Conservation (phyloP, 2,329 filamentous ascomycete genomes). For the Talaromyces islandicus region DNA sequence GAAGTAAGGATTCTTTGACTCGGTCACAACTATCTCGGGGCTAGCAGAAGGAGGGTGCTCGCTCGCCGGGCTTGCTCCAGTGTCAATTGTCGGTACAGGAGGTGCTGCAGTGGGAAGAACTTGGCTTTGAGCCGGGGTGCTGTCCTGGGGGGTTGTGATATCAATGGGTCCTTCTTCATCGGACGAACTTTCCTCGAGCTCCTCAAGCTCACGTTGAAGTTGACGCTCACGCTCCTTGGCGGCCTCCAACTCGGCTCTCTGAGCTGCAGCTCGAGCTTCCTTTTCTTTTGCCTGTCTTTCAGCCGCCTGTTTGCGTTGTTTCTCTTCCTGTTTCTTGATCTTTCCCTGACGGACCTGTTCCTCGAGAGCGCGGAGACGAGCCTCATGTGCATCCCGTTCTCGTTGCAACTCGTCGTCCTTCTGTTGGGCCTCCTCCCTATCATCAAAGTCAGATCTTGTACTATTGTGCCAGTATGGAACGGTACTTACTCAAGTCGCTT, state of each 20-base stretch:
- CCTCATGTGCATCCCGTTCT: slow-evolving; percentile 74
- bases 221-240: slow-evolving; percentile 86
- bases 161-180: slow-evolving; percentile 72
- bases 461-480: background rate
- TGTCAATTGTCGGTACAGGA: slow-evolving; percentile 21
- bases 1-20: slow-evolving; percentile 94
- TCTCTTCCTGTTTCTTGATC: slow-evolving; percentile 93
- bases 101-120: slow-evolving; percentile 34
- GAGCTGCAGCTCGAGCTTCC: slow-evolving; percentile 74
- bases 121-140: slow-evolving; percentile 54
- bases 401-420: slow-evolving; percentile 75
- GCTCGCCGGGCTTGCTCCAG: slow-evolving; percentile 43
- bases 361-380: slow-evolving; percentile 80
- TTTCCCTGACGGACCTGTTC: slow-evolving; percentile 92
- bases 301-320: slow-evolving; percentile 83
- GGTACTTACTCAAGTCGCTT: slow-evolving; percentile 73
- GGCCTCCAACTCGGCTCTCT: slow-evolving; percentile 86
- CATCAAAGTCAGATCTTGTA: slow-evolving; percentile 10
- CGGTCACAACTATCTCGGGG: slow-evolving; percentile 56
- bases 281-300: slow-evolving; percentile 82
- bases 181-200: slow-evolving; percentile 64
- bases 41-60: slow-evolving; percentile 42
- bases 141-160: slow-evolving; percentile 54
- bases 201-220: slow-evolving; percentile 80
- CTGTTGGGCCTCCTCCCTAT: slow-evolving; percentile 64